Percentiles rank a stretch among this genome's conserved stretches.
Conservation (phyloP, 345 rosid genomes). For the Brassica juncea region DNA sequence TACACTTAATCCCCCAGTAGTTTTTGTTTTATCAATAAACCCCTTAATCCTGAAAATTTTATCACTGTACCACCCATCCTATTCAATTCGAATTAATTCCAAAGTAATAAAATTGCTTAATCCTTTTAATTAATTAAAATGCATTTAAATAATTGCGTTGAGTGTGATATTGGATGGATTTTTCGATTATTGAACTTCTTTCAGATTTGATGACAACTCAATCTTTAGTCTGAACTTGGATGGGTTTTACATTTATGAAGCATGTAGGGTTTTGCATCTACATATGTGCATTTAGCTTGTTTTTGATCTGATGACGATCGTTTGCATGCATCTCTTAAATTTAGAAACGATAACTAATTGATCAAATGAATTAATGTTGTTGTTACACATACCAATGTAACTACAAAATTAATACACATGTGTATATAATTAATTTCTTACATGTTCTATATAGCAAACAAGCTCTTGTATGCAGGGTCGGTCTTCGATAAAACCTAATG, state of each 20-base stretch:
- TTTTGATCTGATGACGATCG: neutral
- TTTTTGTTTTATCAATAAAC: neutral
- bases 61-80: neutral
- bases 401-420: neutral
- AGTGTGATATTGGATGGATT: neutral
- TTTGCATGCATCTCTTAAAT: neutral
- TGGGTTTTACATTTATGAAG: neutral
- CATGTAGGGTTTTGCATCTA: neutral
- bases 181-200: neutral
- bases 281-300: neutral
- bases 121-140: neutral
- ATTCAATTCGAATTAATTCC: neutral
- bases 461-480: neutral
- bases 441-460: neutral
- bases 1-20: neutral
- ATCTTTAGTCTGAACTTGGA: neutral
- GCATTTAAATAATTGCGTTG: neutral
- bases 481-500: too few relatives aligned
- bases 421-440: neutral
- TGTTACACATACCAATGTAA: neutral
- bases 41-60: neutral
- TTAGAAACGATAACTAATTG: neutral
- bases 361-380: neutral
- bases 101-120: neutral
- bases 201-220: neutral